Base-by-base conservation (phyloP, 2,329 filamentous ascomycete species). In the Pestalotiopsis sp. region DNA sequence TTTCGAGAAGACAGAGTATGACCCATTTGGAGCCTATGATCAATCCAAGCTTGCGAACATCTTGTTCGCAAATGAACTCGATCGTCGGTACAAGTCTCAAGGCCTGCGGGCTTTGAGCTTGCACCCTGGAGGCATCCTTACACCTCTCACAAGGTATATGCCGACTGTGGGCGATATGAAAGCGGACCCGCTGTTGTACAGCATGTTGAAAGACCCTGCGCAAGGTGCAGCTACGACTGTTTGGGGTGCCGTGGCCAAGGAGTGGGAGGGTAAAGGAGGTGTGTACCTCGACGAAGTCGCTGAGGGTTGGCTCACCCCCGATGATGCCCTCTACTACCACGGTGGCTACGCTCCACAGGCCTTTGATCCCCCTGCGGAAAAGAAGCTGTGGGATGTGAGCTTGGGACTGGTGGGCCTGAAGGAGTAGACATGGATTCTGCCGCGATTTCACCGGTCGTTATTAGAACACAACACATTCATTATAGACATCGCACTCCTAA, bases 1-100 rank as follows among this genome's bases (percentile, higher is more conserved):
- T 69, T 80, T 81, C 56, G 73, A 78, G 27, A 72, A 74, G 4
- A 68, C 41, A 17, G 73, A 69, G 6, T 85, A 86, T 69, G 58
- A 80, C 2, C 78, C 78, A 0, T 78, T 75, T 68, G 52, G 67
- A 1, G 78, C 83, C 0, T 89, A 89, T 69, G 82, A 78, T 0
- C 82, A 86, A 71, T 78, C 79, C 65, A 89, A 89, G 72, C 80
- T 81, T 0, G 85, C 86, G 14, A 86, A 85, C 68, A 80, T 87
- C 25, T 39, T 17, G 25, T 20, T 63, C 17, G 61, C 61, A 14
- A 31, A 36, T 31, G 61, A 63, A 17, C 17, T 63, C 14, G 61
- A 63, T 13, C 23, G 61, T 17, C 23, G 31, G 17, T 63, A 63
- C 25, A 27, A n/a, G 17, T 39, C 61, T 13, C 25, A 41, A 23